These are phyloP conservation scores for Solidago caesia DNA, from an alignment of 129 eudicot species.

Conservation along the genomic window DNA sequence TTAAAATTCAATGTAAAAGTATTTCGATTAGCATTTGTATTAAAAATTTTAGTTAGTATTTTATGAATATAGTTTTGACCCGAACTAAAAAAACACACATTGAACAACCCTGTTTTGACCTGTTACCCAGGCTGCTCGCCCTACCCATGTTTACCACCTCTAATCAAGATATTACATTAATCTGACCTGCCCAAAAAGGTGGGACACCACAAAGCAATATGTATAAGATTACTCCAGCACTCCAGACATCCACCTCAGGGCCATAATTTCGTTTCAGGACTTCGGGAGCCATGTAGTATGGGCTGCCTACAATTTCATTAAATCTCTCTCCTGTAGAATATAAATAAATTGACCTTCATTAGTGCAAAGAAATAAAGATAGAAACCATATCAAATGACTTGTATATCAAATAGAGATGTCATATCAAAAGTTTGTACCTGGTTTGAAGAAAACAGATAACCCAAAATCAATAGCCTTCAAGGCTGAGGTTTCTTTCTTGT, in stretches of 20 bases:
- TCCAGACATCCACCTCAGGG: constrained; percentile 33
- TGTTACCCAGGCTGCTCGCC: neutral
- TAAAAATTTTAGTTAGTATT: too few species aligned
- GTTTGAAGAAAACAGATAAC: constrained; percentile 31
- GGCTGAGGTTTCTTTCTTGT: constrained; percentile 33
- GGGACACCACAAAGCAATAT: constrained; percentile 36
- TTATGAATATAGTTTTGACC: too few species aligned
- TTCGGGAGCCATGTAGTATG: constrained; percentile 36
- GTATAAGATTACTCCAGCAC: constrained; percentile 31
- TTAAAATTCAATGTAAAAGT: neutral
- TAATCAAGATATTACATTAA: neutral
- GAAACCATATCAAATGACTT: neutral
- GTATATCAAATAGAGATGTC: neutral
- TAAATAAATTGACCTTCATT: neutral
- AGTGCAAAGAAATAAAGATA: neutral
- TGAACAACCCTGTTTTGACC: neutral
- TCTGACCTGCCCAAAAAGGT: constrained; percentile 33
- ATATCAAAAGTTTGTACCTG: constrained; percentile 21
- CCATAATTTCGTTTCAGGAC: constrained; percentile 32
- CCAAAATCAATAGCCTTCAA: constrained; percentile 34
- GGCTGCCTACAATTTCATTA: constrained; percentile 33
- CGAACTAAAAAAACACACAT: neutral
- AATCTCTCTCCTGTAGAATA: constrained; percentile 24
- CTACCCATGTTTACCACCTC: too few species aligned
- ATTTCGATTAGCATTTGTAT: neutral